phyloP scores from a whole-genome alignment of 2,329 filamentous ascomycete genomes.

The Xylaria sp. region DNA sequence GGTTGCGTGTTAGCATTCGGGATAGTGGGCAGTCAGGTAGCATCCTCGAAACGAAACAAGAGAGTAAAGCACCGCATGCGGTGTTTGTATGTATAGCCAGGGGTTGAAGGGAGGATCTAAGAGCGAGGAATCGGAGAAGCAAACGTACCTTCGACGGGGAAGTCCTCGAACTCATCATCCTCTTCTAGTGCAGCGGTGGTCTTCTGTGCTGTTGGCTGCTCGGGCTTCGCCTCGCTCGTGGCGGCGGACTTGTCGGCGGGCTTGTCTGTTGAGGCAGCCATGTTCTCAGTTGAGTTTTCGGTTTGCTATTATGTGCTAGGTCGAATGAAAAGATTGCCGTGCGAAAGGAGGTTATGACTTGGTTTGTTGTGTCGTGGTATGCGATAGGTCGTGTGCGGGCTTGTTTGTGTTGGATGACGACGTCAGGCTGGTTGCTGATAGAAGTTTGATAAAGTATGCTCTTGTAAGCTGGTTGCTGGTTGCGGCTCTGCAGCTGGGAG shows the following conservation, averaged over 20 bases:
- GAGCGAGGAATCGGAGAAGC: not conserved
- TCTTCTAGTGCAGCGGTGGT: slow-evolving; percentile 81
- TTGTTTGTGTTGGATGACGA: slow-evolving; percentile 26
- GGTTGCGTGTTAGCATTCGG: slow-evolving; percentile 19
- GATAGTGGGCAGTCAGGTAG: not conserved
- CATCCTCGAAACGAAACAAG: not conserved
- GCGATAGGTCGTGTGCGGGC: not conserved
- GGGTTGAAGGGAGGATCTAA: not conserved
- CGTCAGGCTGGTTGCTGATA: slow-evolving; percentile 21
- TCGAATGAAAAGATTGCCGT: not conserved
- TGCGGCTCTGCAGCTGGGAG: slow-evolving; percentile 30
- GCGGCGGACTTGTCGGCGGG: slow-evolving; percentile 54
- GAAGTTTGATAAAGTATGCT: not conserved
- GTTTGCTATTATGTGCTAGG: not conserved
- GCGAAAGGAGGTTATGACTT: not conserved
- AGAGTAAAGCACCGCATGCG: not conserved
- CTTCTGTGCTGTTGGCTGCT: slow-evolving; percentile 68
- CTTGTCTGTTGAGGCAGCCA: slow-evolving; percentile 46
- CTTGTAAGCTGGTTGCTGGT: slow-evolving; percentile 8
- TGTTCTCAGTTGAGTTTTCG: slow-evolving; percentile 27
- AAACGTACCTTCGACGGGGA: slow-evolving; percentile 89
- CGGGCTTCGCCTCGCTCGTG: slow-evolving; percentile 57
- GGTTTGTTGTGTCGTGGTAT: not conserved
- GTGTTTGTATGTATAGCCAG: not conserved
- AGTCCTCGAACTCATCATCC: slow-evolving; percentile 99